A percentile compares a stretch with the other conserved stretches of the same genome.
Evolutionary conservation across 345 rosid species (phyloP).

Genomic region (Hypericum androsaemum): DNA sequence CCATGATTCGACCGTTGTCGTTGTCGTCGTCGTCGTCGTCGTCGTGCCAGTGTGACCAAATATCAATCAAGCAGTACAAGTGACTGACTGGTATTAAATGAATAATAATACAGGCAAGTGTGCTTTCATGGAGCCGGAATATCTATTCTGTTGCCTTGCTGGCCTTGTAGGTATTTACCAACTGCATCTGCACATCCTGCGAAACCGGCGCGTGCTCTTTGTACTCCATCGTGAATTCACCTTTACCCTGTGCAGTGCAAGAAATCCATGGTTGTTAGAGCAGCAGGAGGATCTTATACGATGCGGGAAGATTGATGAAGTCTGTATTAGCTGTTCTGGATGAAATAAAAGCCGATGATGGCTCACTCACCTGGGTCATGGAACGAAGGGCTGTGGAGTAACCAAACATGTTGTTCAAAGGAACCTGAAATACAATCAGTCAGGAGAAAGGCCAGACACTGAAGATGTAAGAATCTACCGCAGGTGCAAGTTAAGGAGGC

Average conservation of each 20-base stretch:
- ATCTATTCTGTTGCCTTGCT: conserved; percentile 39
- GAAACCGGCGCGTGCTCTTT: conserved; percentile 84
- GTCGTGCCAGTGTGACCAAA: too few relatives aligned
- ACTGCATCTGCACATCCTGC: conserved; percentile 74
- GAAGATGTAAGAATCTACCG: too few relatives aligned
- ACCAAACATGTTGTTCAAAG: conserved; percentile 97
- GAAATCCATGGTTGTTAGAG: neutral
- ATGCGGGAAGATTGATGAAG: too few relatives aligned
- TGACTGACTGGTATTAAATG: too few relatives aligned
- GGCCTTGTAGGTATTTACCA: conserved; percentile 68
- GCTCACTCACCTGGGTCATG: conserved; percentile 68
- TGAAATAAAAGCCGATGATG: neutral
- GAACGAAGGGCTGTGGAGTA: conserved; percentile 93
- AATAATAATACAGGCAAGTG: too few relatives aligned
- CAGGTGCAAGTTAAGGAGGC: too few relatives aligned
- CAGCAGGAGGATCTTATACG: neutral
- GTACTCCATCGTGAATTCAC: conserved; percentile 98
- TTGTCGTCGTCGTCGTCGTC: too few relatives aligned
- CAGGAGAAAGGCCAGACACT: too few relatives aligned
- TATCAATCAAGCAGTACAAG: too few relatives aligned
- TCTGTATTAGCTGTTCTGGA: too few relatives aligned
- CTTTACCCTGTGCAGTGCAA: conserved; percentile 55
- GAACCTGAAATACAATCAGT: conserved; percentile 39
- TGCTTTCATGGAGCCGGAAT: too few relatives aligned
- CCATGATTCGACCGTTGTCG: too few relatives aligned